Evolutionary conservation across 805 yeast genomes (phyloP).

Genomic region (Saturnispora serradocipensis): DNA sequence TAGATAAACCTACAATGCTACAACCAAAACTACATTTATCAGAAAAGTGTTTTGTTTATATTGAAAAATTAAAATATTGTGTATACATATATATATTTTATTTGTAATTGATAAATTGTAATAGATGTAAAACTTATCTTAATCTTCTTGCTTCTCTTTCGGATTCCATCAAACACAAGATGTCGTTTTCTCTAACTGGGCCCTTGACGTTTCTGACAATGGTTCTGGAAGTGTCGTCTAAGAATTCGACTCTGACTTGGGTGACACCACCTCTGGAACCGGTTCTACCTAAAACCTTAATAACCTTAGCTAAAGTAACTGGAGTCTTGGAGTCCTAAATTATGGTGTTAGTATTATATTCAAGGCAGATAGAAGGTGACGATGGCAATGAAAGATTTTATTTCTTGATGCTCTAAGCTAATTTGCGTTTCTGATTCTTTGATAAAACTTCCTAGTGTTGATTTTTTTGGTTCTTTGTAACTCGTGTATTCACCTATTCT

Average conservation of each 20-base stretch:
- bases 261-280: conserved; percentile 99
- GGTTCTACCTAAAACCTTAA: conserved; percentile 99
- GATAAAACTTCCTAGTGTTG: too few relatives aligned
- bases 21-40: background rate
- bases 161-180: conserved; percentile 98
- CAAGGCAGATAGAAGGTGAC: too few relatives aligned
- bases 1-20: background rate
- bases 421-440: too few relatives aligned
- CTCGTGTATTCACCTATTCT: too few relatives aligned
- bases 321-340: conserved; percentile 65
- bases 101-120: background rate
- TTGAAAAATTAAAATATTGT: background rate
- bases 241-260: conserved; percentile 95
- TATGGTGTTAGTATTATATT: conserved; percentile 1
- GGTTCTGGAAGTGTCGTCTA: conserved; percentile 91
- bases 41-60: background rate
- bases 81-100: background rate
- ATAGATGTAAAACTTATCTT: conserved; percentile 38
- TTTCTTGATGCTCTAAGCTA: too few relatives aligned
- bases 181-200: conserved; percentile 96
- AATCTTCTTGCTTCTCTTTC: conserved; percentile 99
- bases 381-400: too few relatives aligned
- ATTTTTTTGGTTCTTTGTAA: too few relatives aligned
- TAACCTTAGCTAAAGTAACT: conserved; percentile 98
- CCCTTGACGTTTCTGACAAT: conserved; percentile 96